These are phyloP conservation scores for Auricularia cornea DNA, from an alignment of 768 basidiomycete genomes.

Conservation along the genomic window DNA sequence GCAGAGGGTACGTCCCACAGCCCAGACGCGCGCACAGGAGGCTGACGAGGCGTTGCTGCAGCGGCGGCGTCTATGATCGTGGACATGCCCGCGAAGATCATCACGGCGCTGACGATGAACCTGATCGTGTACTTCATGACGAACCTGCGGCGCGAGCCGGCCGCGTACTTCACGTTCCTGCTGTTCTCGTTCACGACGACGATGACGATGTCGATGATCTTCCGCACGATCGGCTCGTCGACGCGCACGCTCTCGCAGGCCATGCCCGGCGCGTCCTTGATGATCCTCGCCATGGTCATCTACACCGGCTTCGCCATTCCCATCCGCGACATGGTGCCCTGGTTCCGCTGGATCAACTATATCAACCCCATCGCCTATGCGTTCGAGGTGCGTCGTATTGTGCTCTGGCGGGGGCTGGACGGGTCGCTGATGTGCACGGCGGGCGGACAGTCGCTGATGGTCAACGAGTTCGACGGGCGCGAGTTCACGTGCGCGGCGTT, in stretches of 20 bases:
- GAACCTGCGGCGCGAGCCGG: conserved; percentile 29
- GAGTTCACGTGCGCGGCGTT: neutral
- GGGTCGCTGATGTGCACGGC: too few species aligned
- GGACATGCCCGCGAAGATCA: neutral
- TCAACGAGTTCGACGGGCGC: neutral
- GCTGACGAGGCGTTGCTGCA: conserved; percentile 8
- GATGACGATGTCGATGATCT: conserved; percentile 4
- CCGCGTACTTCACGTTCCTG: conserved; percentile 33
- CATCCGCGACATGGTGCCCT: conserved; percentile 25
- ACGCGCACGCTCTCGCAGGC: conserved; percentile 28
- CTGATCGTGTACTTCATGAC: conserved; percentile 36
- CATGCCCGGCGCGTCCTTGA: neutral
- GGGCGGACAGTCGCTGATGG: neutral
- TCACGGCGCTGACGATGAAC: conserved; percentile 22
- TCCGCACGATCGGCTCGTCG: conserved; percentile 23
- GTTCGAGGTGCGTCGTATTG: neutral
- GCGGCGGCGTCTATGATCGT: neutral
- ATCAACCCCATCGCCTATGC: conserved; percentile 26
- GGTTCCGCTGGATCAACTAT: conserved; percentile 31
- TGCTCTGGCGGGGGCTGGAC: too few species aligned
- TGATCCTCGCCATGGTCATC: conserved; percentile 15
- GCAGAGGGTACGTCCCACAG: conserved; percentile 33
- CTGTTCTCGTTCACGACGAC: conserved; percentile 33
- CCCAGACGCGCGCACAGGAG: conserved; percentile 29
- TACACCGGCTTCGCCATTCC: conserved; percentile 29